A percentile compares a stretch with the other conserved stretches of the same genome.
These are phyloP conservation scores for Lablab purpureus DNA, from an alignment of 306 rosid species.

Conservation along the genomic window DNA sequence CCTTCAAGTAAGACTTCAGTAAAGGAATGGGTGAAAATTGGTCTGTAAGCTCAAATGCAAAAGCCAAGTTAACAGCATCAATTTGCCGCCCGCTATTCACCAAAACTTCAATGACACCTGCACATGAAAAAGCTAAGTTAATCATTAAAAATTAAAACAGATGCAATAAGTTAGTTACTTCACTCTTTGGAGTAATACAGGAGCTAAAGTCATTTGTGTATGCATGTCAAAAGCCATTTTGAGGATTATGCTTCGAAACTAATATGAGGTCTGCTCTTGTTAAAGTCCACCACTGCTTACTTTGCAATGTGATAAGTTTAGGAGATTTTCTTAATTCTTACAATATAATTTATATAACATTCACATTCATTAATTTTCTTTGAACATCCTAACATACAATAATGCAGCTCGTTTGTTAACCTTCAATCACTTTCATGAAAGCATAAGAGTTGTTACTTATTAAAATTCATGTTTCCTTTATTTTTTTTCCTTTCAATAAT, in stretches of 20 bases:
- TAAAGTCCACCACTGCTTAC: conserved; percentile 15
- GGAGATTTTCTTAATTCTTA: background rate
- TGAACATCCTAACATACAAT: conserved; percentile 24
- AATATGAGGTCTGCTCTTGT: background rate
- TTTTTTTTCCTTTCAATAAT: background rate
- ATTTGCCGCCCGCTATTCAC: conserved; percentile 91
- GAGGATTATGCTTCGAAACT: background rate
- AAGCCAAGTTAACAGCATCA: conserved; percentile 95
- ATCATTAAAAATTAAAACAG: conserved; percentile 11
- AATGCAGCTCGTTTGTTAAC: background rate
- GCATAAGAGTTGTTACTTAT: conserved; percentile 18
- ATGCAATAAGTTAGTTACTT: conserved; percentile 26
- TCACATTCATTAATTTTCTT: background rate
- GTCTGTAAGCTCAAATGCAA: conserved; percentile 83
- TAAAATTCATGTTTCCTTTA: conserved; percentile 24
- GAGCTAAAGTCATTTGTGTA: conserved; percentile 24
- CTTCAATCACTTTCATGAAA: conserved; percentile 18
- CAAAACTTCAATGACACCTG: conserved; percentile 88
- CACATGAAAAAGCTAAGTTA: conserved; percentile 40
- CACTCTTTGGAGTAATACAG: conserved; percentile 24
- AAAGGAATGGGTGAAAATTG: conserved; percentile 82
- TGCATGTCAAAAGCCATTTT: background rate
- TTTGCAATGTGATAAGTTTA: conserved; percentile 11
- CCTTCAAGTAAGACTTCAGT: conserved; percentile 88
- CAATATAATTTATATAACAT: background rate